Evolutionary conservation across 2,329 filamentous ascomycete species (phyloP).

Genomic region (Zalaria obscura): DNA sequence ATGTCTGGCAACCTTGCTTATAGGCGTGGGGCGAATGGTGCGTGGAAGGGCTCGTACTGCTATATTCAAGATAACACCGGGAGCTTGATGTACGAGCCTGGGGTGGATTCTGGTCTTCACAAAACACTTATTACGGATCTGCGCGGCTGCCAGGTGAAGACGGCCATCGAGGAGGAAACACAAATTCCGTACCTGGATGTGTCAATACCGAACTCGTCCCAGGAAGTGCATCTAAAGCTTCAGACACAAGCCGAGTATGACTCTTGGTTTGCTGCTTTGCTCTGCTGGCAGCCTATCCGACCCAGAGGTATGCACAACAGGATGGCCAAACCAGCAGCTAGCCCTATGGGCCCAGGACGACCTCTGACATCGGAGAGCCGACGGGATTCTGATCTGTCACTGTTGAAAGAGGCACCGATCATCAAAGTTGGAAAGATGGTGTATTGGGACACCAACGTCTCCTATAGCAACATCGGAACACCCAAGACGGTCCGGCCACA

Average conservation of each 20-base stretch:
- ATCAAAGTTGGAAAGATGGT: slow-evolving; percentile 67
- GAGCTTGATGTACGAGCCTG: slow-evolving; percentile 60
- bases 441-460: slow-evolving; percentile 63
- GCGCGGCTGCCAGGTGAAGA: slow-evolving; percentile 55
- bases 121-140: slow-evolving; percentile 57
- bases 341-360: slow-evolving; percentile 7
- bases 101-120: slow-evolving; percentile 50
- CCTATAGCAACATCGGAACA: slow-evolving; percentile 28
- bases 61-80: slow-evolving; percentile 67
- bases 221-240: slow-evolving; percentile 53
- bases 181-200: slow-evolving; percentile 36
- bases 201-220: slow-evolving; percentile 37
- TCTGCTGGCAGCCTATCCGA: slow-evolving; percentile 68
- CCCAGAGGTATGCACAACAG: slow-evolving; percentile 42
- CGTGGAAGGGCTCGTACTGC: slow-evolving; percentile 59
- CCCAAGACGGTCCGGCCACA: slow-evolving; percentile 28
- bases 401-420: slow-evolving; percentile 60
- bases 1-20: slow-evolving; percentile 72
- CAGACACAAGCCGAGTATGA: slow-evolving; percentile 53
- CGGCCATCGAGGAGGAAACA: slow-evolving; percentile 31
- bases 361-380: slow-evolving; percentile 16
- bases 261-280: slow-evolving; percentile 64
- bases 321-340: slow-evolving; percentile 33
- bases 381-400: slow-evolving; percentile 34
- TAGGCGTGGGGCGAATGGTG: slow-evolving; percentile 43